Evolutionary conservation across 2,329 filamentous ascomycete genomes (phyloP), one percentile per base, ranked within the genome.

Genomic region (Aulographum hederae): DNA sequence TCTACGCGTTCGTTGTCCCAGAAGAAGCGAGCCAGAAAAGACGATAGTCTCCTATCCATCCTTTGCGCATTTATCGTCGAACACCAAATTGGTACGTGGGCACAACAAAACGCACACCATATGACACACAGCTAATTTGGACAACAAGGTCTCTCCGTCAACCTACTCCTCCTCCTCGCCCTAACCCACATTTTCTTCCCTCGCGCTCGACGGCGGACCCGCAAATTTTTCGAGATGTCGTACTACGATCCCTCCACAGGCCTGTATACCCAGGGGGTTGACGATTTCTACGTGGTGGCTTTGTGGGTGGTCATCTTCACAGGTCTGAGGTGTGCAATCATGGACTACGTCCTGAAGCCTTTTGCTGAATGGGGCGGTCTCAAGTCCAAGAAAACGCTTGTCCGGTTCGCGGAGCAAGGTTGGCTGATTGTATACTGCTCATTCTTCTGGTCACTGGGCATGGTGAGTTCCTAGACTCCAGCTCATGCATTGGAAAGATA

Each of bases 361-460:
- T 56, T 91, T 34, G 85, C 78, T 27, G 73, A 69, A 39, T 58
- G 63, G 30, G 65, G 68, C 39, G 86, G 86, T 21, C 69, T 94
- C 43, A 65, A 67, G 43, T 79, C 76, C 47, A 65, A 63, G 48
- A 94, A 93, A 58, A 71, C 73, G 29, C 60, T 77, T 37, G 70
- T 80, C 30, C 70, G 89, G 36, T 92, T 95, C 56, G 82, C 82
- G 38, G 89, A 98, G 58, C 89, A 98, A 58, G 81, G 76, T 29
- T 95, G 86, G 81, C 63, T 93, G 48, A 58, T 91, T 34, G 54
- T 89, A 28, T 95, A 94, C 58, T 86, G 86, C 53, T 59, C 60
- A 28, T 60, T 75, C 34, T 86, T 85, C 50, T 95, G 82, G 78
- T 65, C 72, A 10, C 59, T 86, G 38, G 89, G 89, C 42, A 66